Evolutionary conservation across 2,329 filamentous ascomycete genomes (phyloP), one percentile per base, ranked within the genome.

Genomic region (Hymenotorrendiella dingleyae): DNA sequence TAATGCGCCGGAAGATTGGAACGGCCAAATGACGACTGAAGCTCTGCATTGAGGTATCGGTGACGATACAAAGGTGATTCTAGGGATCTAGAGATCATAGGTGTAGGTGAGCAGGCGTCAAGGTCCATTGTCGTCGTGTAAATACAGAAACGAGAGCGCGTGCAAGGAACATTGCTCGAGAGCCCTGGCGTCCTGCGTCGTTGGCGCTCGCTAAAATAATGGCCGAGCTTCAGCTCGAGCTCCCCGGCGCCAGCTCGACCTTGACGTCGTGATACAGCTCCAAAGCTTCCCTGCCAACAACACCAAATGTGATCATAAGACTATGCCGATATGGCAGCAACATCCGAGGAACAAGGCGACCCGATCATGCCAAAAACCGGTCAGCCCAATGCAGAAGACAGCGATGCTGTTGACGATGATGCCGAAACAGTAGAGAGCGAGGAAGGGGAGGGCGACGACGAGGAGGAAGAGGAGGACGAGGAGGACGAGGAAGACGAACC

Each of bases 401-500:
- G 30, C 17, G 40, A 41, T 14, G 40, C 33, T 19, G 40, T 36
- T 26, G 35, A 36, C 14, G 33, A 41, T n/a, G 40, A 41, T 11
- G 49, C 45, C 12, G 58, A 58, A 6, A n/a, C n/a, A n/a, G n/a
- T n/a, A n/a, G n/a, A n/a, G n/a, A n/a, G n/a, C n/a, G 58, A 60
- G 21, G 64, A 62, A 4, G 64, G 65, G 3, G 66, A 64, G 0
- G 72, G 72, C 0, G 72, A 70, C 0, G 69, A 68, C 0, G 68
- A 69, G 0, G 68, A 67, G 0, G 76, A 79, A 0, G 78, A 81
- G 0, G 80, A 82, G 0, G 84, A 88, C 0, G 83, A 86, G 0
- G 87, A 94, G 0, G 87, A 90, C 0, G 89, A 93, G 3, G 90
- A 96, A 5, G 91, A 97, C 14, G 91, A 97, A 65, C 94, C 93